Percentiles rank a stretch among this genome's conserved stretches.
Evolutionary conservation across 805 yeast species (phyloP).

Genomic region (Candida khao-thaluensis): DNA sequence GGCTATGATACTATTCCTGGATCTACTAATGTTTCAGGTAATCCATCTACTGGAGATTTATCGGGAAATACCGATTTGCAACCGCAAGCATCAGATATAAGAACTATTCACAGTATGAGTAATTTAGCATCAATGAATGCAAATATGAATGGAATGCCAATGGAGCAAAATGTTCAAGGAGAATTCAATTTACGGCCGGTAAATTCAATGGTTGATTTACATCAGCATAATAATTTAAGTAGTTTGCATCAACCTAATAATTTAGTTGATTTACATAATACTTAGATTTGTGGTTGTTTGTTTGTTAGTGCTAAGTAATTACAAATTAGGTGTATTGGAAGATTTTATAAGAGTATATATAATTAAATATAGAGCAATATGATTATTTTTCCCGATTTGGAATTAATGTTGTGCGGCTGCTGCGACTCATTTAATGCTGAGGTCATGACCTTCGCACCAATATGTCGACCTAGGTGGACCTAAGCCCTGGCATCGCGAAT

Average conservation of each 20-base stretch:
- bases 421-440: no score
- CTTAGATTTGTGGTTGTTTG: no score
- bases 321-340: no score
- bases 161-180: constrained; percentile 10
- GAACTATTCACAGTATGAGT: constrained; percentile 29
- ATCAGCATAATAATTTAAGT: constrained; percentile 9
- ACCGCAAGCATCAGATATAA: constrained; percentile 17
- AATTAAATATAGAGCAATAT: no score
- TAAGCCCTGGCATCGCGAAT: no score
- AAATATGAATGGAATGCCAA: constrained; percentile 11
- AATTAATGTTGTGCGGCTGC: no score
- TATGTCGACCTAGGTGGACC: no score
- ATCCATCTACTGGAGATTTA: constrained; percentile 27
- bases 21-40: constrained; percentile 17
- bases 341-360: no score
- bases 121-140: constrained; percentile 20
- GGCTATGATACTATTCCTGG: constrained; percentile 13
- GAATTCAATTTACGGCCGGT: constrained; percentile 24
- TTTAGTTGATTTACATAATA: constrained; percentile 11
- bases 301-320: no score
- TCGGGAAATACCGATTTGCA: constrained; percentile 17
- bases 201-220: constrained; percentile 34
- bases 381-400: no score
- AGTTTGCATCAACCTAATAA: no score
- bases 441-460: no score